Percentiles rank a stretch among this genome's conserved stretches.
These are phyloP conservation scores for Xylaria arbuscula DNA, from an alignment of 2,329 filamentous ascomycete genomes.

Conservation along the genomic window DNA sequence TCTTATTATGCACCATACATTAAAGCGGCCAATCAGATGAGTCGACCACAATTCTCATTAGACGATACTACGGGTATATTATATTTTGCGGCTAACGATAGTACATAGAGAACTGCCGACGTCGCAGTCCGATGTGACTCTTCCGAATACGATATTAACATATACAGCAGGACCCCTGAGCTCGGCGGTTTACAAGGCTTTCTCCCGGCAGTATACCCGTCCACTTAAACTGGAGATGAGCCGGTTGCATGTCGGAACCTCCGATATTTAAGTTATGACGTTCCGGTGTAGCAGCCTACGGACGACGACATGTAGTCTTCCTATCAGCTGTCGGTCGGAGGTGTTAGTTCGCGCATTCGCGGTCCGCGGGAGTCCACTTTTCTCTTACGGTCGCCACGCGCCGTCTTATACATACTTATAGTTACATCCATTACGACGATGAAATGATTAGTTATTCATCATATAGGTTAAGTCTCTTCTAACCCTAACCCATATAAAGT, in stretches of 20 bases:
- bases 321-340: conserved; percentile 1
- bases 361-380: conserved; percentile 5
- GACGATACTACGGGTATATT: background rate
- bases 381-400: background rate
- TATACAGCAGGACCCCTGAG: background rate
- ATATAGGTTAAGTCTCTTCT: too few relatives aligned
- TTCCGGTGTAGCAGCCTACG: conserved; percentile 11
- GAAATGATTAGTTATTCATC: background rate
- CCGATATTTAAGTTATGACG: conserved; percentile 2
- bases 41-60: background rate
- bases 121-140: too few relatives aligned
- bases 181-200: background rate
- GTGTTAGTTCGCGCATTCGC: background rate
- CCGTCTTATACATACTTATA: too few relatives aligned
- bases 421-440: too few relatives aligned
- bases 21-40: conserved; percentile 1
- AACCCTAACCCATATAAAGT: background rate
- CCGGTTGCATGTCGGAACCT: background rate
- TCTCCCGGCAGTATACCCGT: background rate
- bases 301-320: background rate
- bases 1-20: background rate
- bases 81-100: too few relatives aligned
- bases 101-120: too few relatives aligned
- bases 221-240: too few relatives aligned
- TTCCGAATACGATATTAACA: background rate